Evolutionary conservation across 371 early-diverging fungal genomes (phyloP).

Genomic region (Mortierella sp.): DNA sequence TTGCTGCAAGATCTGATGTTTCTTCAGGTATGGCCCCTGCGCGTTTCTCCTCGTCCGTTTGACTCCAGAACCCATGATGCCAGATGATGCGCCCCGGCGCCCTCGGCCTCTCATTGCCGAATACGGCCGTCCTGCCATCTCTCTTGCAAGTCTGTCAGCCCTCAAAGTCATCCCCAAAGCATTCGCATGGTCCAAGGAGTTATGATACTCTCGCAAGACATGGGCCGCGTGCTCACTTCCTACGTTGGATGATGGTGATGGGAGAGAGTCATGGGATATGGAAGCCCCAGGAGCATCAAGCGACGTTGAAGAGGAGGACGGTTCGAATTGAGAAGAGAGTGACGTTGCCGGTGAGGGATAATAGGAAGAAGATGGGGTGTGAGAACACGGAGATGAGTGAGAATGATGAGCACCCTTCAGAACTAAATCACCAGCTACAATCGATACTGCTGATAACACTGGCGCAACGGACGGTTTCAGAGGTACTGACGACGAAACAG

Average conservation of each 20-base stretch:
- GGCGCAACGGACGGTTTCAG: neutral
- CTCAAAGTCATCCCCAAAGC: neutral
- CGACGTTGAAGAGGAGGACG: neutral
- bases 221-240: neutral
- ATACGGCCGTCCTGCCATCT: slow-evolving; percentile 2
- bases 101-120: neutral
- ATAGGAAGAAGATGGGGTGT: neutral
- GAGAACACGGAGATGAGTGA: slow-evolving; percentile 4
- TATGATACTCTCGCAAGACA: neutral
- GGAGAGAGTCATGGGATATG: neutral
- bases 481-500: neutral
- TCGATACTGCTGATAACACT: neutral
- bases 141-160: slow-evolving; percentile 9
- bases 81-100: neutral
- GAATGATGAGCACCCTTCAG: neutral
- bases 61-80: slow-evolving; percentile 1
- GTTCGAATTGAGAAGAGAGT: neutral
- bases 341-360: slow-evolving; percentile 1
- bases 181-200: neutral
- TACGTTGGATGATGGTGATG: neutral
- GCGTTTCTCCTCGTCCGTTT: slow-evolving; percentile 12
- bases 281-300: too few relatives aligned
- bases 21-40: slow-evolving; percentile 30
- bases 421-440: neutral
- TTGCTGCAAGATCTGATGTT: slow-evolving; percentile 44